These are phyloP conservation scores for Sporisorium exsertum DNA, from an alignment of 1,284 basidiomycete species.

Conservation along the genomic window DNA sequence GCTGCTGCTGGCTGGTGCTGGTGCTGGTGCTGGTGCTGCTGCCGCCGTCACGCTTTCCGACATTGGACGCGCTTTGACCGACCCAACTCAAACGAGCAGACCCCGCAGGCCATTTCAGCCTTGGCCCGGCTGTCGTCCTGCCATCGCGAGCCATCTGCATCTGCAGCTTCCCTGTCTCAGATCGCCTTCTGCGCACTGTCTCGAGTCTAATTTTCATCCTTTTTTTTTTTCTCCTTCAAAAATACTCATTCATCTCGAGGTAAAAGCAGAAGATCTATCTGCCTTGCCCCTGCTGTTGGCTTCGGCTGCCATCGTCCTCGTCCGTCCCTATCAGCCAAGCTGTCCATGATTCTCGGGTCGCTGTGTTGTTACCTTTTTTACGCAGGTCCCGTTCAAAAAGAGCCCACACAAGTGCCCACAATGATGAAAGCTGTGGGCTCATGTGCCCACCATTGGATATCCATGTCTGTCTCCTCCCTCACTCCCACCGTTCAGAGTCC, in stretches of 20 bases:
- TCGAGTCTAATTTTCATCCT: too few species aligned
- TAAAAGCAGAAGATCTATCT: too few species aligned
- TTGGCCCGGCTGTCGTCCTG: background rate
- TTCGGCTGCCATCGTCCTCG: too few species aligned
- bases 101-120: slow-evolving; percentile 1
- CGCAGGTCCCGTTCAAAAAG: background rate
- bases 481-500: background rate
- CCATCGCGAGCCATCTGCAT: background rate
- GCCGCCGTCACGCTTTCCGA: background rate
- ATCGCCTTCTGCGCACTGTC: background rate
- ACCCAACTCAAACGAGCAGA: slow-evolving; percentile 7
- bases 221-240: too few species aligned
- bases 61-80: background rate
- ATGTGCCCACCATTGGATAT: background rate
- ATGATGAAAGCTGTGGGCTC: background rate
- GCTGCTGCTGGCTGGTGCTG: background rate
- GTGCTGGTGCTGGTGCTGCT: too few species aligned
- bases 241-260: too few species aligned
- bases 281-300: too few species aligned
- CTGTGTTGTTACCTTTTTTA: background rate
- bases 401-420: too few species aligned
- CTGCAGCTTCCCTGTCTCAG: background rate
- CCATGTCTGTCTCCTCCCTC: background rate
- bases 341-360: too few species aligned
- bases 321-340: too few species aligned